Evolutionary conservation across 345 rosid genomes (phyloP).

Genomic region (Populus pruinosa): DNA sequence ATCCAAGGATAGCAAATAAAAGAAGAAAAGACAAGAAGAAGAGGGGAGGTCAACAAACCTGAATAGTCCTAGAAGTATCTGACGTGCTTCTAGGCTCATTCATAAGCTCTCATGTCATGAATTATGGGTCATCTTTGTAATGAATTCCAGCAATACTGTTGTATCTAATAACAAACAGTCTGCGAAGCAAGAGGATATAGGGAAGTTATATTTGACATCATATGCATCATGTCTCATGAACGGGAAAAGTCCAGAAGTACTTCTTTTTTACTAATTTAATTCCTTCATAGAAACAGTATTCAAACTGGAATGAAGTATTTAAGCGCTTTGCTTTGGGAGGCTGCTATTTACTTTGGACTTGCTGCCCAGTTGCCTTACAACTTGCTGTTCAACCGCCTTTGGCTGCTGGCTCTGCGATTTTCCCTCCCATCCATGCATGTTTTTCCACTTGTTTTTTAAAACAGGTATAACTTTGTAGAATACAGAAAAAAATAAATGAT

Average conservation of each 20-base stretch:
- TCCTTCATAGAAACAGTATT: not conserved
- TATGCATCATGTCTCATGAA: too few species aligned
- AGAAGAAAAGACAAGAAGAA: not conserved
- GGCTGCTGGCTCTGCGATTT: too few species aligned
- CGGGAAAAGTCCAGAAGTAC: not conserved
- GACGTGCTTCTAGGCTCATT: constrained; percentile 36
- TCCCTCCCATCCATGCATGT: too few species aligned
- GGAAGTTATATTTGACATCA: not conserved
- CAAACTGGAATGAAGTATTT: not conserved
- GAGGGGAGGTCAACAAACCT: constrained; percentile 11
- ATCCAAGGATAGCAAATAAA: not conserved
- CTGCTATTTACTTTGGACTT: too few species aligned
- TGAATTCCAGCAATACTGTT: constrained; percentile 23
- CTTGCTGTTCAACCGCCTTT: too few species aligned
- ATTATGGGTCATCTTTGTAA: constrained; percentile 30
- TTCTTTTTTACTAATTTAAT: not conserved
- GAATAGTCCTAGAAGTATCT: constrained; percentile 25
- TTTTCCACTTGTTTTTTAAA: too few species aligned
- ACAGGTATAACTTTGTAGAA: too few species aligned
- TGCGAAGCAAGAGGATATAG: not conserved
- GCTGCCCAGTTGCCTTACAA: too few species aligned
- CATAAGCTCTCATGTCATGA: constrained; percentile 36
- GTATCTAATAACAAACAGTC: constrained; percentile 13
- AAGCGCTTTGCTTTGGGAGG: not conserved
- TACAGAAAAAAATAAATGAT: too few species aligned